Base-by-base conservation (phyloP, 2,329 filamentous ascomycete species). In the Colletotrichum euphorbiae region DNA sequence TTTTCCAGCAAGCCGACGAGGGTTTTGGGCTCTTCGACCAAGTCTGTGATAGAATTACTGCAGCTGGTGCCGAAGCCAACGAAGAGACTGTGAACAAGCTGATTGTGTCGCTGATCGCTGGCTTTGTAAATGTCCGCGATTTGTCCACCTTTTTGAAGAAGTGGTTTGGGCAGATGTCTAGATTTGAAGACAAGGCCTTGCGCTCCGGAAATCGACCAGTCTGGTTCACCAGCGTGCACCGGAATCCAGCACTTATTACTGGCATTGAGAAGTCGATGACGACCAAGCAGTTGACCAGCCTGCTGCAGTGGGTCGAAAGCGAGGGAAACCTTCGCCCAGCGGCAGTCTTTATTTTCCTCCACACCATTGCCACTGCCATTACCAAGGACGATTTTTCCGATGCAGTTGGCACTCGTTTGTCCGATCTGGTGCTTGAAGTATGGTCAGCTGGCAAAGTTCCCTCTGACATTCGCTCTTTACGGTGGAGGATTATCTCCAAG, bases 131-230 rank as follows among this genome's bases (percentile, higher is more conserved):
- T 5, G 79, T 77, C 11, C 81, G 83, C 59, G 80, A 82, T 62
- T 73, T 86, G 12, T 74, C 82, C 0, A 76, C 78, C 5, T 87
- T 86, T 63, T 67, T 86, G 67, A 79, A 79, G 54, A 73, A 81
- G 2, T 87, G 85, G 85, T 83, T 79, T 54, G 72, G 77, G 46
- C 79, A 83, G 63, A 76, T 85, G 2, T 77, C 75, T 42, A 73
- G 77, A 13, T 73, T 76, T 15, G 77, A 81, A 17, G 42, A 69
- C 15, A 54, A 70, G 33, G 17, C n/a, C 9, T 31, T 68, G 6
- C 62, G 43, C 15, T 56, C 50, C 28, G 58, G 72, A 3, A 66
- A 72, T 11, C 61, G 65, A 12, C 51, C 50, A 2, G 65, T 73
- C 1, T 81, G 78, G 78, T 73, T 75, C 8, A 67, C 72, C 6